Percentiles rank a stretch among this genome's conserved stretches.
Evolutionary conservation across 495 filamentous ascomycete genomes (phyloP).

Genomic region (Cenococcum geophilum): DNA sequence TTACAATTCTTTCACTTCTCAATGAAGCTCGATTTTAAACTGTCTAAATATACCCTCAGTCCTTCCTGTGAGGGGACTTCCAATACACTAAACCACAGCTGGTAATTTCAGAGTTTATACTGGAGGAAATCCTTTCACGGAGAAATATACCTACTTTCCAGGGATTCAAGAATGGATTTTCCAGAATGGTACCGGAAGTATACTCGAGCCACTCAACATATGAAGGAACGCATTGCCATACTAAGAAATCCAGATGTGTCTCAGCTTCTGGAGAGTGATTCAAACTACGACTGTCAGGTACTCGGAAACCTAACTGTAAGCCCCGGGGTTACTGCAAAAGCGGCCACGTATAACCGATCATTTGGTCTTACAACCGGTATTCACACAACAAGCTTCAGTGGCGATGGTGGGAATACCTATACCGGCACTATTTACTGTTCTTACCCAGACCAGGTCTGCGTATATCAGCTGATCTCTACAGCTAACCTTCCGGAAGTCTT

Average conservation of each 20-base stretch:
- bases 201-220: conserved; percentile 23
- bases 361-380: conserved; percentile 43
- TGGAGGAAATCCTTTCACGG: conserved; percentile 44
- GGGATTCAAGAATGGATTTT: conserved; percentile 45
- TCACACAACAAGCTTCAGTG: conserved; percentile 36
- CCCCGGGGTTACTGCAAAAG: conserved; percentile 31
- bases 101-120: conserved; percentile 33
- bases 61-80: too few species aligned
- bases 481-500: conserved; percentile 36
- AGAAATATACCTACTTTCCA: conserved; percentile 35
- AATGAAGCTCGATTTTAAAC: too few species aligned
- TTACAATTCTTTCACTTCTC: background rate
- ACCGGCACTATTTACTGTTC: conserved; percentile 41
- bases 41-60: too few species aligned
- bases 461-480: conserved; percentile 41
- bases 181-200: conserved; percentile 43
- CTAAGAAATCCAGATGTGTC: background rate
- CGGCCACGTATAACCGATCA: conserved; percentile 38
- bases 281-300: conserved; percentile 44
- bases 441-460: conserved; percentile 46
- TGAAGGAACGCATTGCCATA: too few species aligned
- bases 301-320: conserved; percentile 44
- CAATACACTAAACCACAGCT: background rate
- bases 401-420: conserved; percentile 29
- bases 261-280: conserved; percentile 37